These are phyloP conservation scores for Plicaturopsis crispa DNA, from an alignment of 768 basidiomycete species.

Conservation along the genomic window DNA sequence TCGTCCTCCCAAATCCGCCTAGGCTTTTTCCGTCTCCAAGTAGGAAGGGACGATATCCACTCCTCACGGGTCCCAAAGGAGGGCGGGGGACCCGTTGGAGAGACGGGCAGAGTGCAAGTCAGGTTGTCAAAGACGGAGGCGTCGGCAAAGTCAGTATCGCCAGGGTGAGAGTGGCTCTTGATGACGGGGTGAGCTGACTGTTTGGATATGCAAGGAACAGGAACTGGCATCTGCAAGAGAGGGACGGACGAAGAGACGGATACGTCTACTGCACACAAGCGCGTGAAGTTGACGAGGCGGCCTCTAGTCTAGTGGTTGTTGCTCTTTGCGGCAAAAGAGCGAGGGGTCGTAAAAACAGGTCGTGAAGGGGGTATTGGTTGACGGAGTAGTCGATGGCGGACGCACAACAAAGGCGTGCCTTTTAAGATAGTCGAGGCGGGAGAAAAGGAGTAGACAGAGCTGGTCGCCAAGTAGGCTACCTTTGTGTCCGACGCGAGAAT, in stretches of 20 bases:
- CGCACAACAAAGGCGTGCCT: conserved; percentile 93
- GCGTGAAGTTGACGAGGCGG: conserved; percentile 30
- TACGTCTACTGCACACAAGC: conserved; percentile 35
- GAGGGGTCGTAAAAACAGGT: conserved; percentile 63
- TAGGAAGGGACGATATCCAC: conserved; percentile 66
- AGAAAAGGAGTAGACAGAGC: conserved; percentile 21
- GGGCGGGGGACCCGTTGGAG: conserved; percentile 54
- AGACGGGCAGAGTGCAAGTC: conserved; percentile 51
- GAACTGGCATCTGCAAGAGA: conserved; percentile 77
- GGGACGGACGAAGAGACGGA: conserved; percentile 29
- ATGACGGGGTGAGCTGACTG: conserved; percentile 55
- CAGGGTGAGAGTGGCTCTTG: conserved; percentile 53
- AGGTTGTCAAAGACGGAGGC: conserved; percentile 44
- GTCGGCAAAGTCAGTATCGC: conserved; percentile 33
- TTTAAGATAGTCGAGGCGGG: conserved; percentile 41
- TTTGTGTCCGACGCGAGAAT: too few relatives aligned
- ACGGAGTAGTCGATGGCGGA: conserved; percentile 48
- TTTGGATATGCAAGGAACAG: conserved; percentile 58
- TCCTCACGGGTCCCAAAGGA: conserved; percentile 62
- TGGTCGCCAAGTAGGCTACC: conserved; percentile 19
- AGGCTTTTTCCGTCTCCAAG: conserved; percentile 64
- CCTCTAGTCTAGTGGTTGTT: conserved; percentile 32
- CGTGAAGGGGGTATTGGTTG: conserved; percentile 40
- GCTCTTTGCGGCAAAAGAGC: conserved; percentile 31
- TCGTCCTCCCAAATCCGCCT: conserved; percentile 63